Percentiles rank a stretch among this genome's conserved stretches.
Evolutionary conservation across 148 eudicot genomes (phyloP).

Genomic region (Fallopia convolvulus): DNA sequence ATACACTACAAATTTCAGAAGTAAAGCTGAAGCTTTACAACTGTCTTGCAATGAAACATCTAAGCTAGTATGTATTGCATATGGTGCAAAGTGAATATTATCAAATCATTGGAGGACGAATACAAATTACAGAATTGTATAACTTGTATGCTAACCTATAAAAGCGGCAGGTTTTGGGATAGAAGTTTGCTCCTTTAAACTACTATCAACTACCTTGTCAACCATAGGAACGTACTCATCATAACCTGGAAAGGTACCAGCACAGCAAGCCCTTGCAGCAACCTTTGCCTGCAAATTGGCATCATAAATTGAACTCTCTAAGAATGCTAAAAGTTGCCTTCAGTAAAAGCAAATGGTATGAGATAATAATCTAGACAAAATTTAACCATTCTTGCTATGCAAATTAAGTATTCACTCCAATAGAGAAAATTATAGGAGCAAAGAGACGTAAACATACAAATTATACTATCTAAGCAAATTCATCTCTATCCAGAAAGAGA

Average conservation of each 20-base stretch:
- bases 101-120: not conserved
- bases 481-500: not conserved
- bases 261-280: slow-evolving; percentile 45
- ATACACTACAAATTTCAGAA: not conserved
- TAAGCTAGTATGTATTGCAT: not conserved
- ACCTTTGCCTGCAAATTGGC: slow-evolving; percentile 54
- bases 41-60: not conserved
- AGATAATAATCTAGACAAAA: not conserved
- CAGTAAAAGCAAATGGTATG: not conserved
- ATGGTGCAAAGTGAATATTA: not conserved
- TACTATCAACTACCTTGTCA: slow-evolving; percentile 91
- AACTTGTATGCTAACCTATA: slow-evolving; percentile 33
- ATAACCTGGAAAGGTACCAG: slow-evolving; percentile 53
- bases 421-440: not conserved
- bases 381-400: not conserved
- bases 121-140: not conserved
- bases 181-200: slow-evolving; percentile 63
- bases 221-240: slow-evolving; percentile 95
- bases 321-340: not conserved
- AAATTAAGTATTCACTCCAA: not conserved
- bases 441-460: too few relatives aligned
- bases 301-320: not conserved
- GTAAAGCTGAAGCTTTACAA: not conserved
- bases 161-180: slow-evolving; percentile 21
- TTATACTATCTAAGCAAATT: not conserved